Conservation (phyloP, 352 stramenopile genomes). For the Globisporangium splendens region DNA sequence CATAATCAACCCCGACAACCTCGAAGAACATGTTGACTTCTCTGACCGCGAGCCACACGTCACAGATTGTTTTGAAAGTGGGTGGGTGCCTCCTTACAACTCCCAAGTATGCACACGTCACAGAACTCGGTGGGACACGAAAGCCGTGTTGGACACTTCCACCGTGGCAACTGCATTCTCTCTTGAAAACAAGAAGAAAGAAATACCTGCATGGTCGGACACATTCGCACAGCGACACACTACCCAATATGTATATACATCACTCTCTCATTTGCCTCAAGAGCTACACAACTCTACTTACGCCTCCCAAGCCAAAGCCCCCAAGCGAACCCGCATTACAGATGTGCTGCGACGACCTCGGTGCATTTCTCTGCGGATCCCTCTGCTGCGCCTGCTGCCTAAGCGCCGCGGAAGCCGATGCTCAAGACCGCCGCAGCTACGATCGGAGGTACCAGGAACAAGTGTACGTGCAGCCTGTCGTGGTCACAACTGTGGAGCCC, state of each 20-base stretch:
- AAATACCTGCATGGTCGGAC: no score
- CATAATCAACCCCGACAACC: no score
- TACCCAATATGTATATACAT: no score
- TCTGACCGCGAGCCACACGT: neutral
- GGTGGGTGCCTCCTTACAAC: neutral
- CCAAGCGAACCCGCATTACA: neutral
- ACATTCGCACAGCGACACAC: no score
- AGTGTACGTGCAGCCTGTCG: slow-evolving; percentile 36
- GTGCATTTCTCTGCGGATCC: neutral
- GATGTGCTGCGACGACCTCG: neutral
- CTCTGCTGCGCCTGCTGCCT: slow-evolving; percentile 7
- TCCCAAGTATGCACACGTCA: neutral
- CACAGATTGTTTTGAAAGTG: neutral
- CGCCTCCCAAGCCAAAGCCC: no score
- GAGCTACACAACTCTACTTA: neutral
- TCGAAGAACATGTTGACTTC: neutral
- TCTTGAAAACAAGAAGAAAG: no score
- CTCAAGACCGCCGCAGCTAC: slow-evolving; percentile 14
- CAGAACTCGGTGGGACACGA: neutral
- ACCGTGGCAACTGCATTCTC: no score
- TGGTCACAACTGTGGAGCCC: slow-evolving; percentile 11
- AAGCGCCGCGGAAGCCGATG: slow-evolving; percentile 8
- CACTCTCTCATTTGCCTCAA: neutral
- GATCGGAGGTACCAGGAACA: slow-evolving; percentile 4
- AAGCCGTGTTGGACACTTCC: neutral